phyloP scores from a whole-genome alignment of 164 flowering plant species.

The Magnolia changhungtana region DNA sequence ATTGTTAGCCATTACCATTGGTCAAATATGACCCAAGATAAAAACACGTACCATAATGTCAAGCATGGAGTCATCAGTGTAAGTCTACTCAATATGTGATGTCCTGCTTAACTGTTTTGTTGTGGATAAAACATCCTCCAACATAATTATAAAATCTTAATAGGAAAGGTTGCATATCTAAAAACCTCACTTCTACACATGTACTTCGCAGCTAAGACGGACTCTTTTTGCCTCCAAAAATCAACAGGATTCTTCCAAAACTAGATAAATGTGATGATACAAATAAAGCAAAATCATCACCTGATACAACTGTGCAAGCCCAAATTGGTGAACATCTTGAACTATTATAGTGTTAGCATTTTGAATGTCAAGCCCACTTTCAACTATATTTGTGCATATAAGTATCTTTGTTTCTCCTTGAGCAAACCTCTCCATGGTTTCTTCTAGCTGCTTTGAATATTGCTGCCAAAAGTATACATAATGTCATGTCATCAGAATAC shows the following conservation, averaged over 20 bases:
- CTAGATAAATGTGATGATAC: background rate
- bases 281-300: constrained; percentile 26
- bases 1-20: no score
- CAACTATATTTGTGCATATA: constrained; percentile 92
- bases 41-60: no score
- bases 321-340: constrained; percentile 97
- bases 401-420: constrained; percentile 76
- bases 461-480: constrained; percentile 48
- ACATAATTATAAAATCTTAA: no score
- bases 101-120: no score
- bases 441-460: constrained; percentile 92
- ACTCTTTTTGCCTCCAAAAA: background rate
- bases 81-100: no score
- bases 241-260: background rate
- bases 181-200: background rate
- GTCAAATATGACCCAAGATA: no score
- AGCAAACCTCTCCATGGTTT: constrained; percentile 86
- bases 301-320: constrained; percentile 96
- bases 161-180: no score
- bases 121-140: no score
- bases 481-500: background rate
- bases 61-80: no score
- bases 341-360: constrained; percentile 94
- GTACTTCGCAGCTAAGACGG: background rate
- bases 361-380: constrained; percentile 98